phyloP scores from a whole-genome alignment of 2,329 filamentous ascomycete species.

The Pezicula rhizophila region DNA sequence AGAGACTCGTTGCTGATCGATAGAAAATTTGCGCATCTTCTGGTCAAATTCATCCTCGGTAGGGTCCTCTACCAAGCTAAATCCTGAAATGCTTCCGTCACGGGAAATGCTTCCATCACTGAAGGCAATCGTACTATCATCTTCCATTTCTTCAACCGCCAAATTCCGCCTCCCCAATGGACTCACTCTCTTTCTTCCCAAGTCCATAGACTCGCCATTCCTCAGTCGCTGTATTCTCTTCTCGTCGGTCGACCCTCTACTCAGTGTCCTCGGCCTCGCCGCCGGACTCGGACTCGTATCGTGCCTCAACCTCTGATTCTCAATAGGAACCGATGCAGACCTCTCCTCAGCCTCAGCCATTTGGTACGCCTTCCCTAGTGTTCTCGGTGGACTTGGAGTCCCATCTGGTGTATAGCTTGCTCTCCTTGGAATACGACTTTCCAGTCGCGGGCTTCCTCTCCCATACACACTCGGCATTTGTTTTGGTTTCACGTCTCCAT shows the following conservation, averaged over 20 bases:
- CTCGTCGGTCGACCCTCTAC: constrained; percentile 1
- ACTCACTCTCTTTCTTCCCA: not conserved
- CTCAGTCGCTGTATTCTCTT: not conserved
- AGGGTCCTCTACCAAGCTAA: constrained; percentile 1
- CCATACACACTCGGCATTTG: not conserved
- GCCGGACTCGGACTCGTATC: constrained; percentile 18
- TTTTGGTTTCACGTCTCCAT: constrained; percentile 4
- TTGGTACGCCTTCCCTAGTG: constrained; percentile 1
- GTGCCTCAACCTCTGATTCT: constrained; percentile 9
- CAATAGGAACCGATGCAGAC: constrained; percentile 3
- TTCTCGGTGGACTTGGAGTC: constrained; percentile 5
- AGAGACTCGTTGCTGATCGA: constrained; percentile 2
- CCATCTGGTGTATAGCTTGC: constrained; percentile 4
- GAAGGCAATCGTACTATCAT: not conserved
- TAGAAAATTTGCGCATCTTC: constrained; percentile 4
- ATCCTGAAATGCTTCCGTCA: constrained; percentile 1
- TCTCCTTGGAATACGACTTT: constrained; percentile 10
- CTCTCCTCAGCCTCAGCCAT: constrained; percentile 1
- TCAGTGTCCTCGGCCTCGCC: constrained; percentile 3
- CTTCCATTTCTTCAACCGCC: not conserved
- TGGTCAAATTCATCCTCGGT: constrained; percentile 7
- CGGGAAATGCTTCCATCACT: constrained; percentile 2
- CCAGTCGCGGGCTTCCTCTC: not conserved
- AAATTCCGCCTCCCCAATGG: not conserved
- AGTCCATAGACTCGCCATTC: not conserved